A percentile compares a stretch with the other conserved stretches of the same genome.
These are phyloP conservation scores for Aurifilum marmelostoma DNA, from an alignment of 2,329 filamentous ascomycete species.

Conservation along the genomic window DNA sequence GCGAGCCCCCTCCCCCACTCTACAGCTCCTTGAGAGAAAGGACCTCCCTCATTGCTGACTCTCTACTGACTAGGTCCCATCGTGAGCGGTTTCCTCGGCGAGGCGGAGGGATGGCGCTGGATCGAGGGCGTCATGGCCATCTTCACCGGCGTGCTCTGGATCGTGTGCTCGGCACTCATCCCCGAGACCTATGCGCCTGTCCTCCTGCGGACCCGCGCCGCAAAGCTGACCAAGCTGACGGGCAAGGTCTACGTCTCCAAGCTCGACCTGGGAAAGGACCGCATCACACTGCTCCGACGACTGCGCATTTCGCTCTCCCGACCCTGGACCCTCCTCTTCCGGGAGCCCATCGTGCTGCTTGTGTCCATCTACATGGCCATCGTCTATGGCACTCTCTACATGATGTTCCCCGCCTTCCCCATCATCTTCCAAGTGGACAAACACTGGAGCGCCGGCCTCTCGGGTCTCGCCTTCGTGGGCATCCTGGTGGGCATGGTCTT, in stretches of 20 bases:
- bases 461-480: slow-evolving; percentile 69
- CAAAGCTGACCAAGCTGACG: slow-evolving; percentile 53
- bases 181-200: slow-evolving; percentile 66
- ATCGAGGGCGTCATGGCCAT: slow-evolving; percentile 67
- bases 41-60: slow-evolving; percentile 1
- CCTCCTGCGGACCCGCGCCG: slow-evolving; percentile 57
- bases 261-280: slow-evolving; percentile 45
- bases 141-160: slow-evolving; percentile 65
- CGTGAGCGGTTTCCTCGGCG: slow-evolving; percentile 67
- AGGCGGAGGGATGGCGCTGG: slow-evolving; percentile 70
- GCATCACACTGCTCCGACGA: slow-evolving; percentile 50
- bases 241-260: slow-evolving; percentile 61
- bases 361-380: slow-evolving; percentile 29
- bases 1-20: no score
- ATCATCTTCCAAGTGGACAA: slow-evolving; percentile 67
- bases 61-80: slow-evolving; percentile 54
- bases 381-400: slow-evolving; percentile 33
- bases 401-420: slow-evolving; percentile 62
- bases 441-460: slow-evolving; percentile 62
- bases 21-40: no score
- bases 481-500: slow-evolving; percentile 68
- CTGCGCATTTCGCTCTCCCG: slow-evolving; percentile 63
- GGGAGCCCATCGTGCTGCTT: slow-evolving; percentile 57
- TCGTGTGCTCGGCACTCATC: slow-evolving; percentile 53
- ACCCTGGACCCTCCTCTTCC: slow-evolving; percentile 71